A percentile compares a stretch with the other conserved stretches of the same genome.
phyloP scores from a whole-genome alignment of 192 early-diverging fungal species.

The Diversispora eburnea region DNA sequence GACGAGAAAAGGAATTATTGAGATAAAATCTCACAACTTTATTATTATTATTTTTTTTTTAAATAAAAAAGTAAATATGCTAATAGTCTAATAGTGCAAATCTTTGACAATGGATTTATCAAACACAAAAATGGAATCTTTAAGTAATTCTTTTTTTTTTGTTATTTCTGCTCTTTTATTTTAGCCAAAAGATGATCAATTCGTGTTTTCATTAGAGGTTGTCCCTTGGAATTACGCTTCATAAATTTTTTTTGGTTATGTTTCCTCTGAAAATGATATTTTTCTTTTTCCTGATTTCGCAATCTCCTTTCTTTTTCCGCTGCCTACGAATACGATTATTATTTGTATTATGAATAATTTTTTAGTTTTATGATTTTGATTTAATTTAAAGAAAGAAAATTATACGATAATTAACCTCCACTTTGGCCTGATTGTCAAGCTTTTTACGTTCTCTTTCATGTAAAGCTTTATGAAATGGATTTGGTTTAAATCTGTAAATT shows the following conservation, averaged over 20 bases:
- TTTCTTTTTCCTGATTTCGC: neutral
- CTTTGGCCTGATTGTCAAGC: slow-evolving; percentile 2
- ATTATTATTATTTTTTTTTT: too few relatives aligned
- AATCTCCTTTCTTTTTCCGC: neutral
- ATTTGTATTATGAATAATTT: neutral
- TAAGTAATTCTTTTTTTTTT: too few relatives aligned
- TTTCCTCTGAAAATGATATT: neutral
- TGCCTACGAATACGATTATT: neutral
- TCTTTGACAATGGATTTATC: too few relatives aligned
- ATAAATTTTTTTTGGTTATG: neutral
- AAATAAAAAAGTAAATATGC: too few relatives aligned
- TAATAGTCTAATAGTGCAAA: too few relatives aligned
- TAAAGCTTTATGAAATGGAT: slow-evolving; percentile 10
- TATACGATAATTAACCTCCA: neutral
- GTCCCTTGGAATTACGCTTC: slow-evolving; percentile 15
- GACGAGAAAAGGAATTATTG: too few relatives aligned
- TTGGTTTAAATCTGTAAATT: neutral
- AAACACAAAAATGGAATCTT: too few relatives aligned
- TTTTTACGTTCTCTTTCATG: slow-evolving; percentile 1
- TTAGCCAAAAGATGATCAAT: slow-evolving; percentile 16
- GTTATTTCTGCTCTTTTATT: neutral
- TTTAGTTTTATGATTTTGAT: neutral
- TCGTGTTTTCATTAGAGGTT: slow-evolving; percentile 16
- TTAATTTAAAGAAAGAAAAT: neutral
- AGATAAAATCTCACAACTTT: too few relatives aligned